Conservation (phyloP, 163 green algal genomes). For the Chloromonas sp. region DNA sequence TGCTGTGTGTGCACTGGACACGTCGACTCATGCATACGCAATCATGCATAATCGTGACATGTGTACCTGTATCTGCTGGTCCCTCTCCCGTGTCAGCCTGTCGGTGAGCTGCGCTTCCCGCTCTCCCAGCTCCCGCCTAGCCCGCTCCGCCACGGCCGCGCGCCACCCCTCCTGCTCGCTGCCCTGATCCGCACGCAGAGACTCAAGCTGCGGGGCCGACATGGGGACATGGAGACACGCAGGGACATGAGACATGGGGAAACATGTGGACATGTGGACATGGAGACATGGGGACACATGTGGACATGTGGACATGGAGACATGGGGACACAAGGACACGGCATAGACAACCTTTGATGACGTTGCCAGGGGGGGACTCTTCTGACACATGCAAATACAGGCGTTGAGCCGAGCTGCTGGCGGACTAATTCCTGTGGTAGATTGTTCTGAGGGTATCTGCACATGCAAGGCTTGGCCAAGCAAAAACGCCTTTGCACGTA, state of each 20-base stretch:
- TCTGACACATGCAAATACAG: too few relatives aligned
- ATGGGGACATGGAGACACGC: background rate
- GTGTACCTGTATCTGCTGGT: constrained; percentile 51
- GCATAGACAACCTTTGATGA: too few relatives aligned
- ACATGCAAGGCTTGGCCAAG: too few relatives aligned
- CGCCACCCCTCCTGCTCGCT: constrained; percentile 58
- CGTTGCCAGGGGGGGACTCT: too few relatives aligned
- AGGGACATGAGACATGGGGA: background rate
- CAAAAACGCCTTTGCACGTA: too few relatives aligned
- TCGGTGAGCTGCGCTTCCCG: constrained; percentile 41
- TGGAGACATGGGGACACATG: constrained; percentile 1
- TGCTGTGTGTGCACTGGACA: background rate
- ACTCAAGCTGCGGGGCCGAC: constrained; percentile 29
- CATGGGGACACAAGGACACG: background rate
- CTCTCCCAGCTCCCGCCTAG: constrained; percentile 44
- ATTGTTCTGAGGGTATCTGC: too few relatives aligned
- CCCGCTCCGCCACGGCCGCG: constrained; percentile 52
- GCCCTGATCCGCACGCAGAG: constrained; percentile 38
- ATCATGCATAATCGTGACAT: background rate
- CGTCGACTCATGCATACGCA: background rate
- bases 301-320: background rate
- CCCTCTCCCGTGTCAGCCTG: constrained; percentile 42
- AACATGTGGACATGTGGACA: background rate
- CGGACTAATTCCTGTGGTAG: too few relatives aligned
- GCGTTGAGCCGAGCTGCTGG: too few relatives aligned